phyloP scores from a whole-genome alignment of 805 yeast species.

The Candida insectalens region DNA sequence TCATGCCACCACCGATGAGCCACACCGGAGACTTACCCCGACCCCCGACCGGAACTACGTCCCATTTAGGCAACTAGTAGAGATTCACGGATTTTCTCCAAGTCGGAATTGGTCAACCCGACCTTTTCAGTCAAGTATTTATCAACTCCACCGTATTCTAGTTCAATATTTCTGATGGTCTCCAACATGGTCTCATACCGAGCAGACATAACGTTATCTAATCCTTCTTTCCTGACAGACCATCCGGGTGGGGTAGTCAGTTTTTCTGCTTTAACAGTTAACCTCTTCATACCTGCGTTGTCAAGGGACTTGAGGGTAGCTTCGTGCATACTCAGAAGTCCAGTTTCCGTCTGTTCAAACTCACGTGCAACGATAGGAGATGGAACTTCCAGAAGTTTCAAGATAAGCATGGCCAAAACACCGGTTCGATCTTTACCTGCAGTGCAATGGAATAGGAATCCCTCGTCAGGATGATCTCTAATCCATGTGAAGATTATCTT shows the following conservation, averaged over 20 bases:
- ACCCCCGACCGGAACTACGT: no score
- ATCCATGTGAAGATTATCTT: constrained; percentile 42
- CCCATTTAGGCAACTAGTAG: constrained; percentile 1
- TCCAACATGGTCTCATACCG: constrained; percentile 63
- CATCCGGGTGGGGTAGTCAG: no score
- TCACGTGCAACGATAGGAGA: constrained; percentile 58
- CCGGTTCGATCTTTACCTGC: constrained; percentile 90
- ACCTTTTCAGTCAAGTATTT: constrained; percentile 33
- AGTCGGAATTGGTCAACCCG: constrained; percentile 35
- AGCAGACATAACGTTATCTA: constrained; percentile 51
- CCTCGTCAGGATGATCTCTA: constrained; percentile 40
- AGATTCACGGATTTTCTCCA: constrained; percentile 1
- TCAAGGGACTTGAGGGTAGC: no score
- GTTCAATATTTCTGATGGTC: constrained; percentile 43
- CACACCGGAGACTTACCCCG: no score
- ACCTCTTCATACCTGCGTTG: constrained; percentile 12
- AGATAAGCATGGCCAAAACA: constrained; percentile 54
- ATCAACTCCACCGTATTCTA: constrained; percentile 45
- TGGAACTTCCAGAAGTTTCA: constrained; percentile 58
- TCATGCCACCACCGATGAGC: no score
- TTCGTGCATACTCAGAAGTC: constrained; percentile 32
- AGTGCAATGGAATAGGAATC: constrained; percentile 64
- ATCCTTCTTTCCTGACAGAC: constrained; percentile 40
- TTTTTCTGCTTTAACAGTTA: constrained; percentile 26
- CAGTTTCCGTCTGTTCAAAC: constrained; percentile 65